These are phyloP conservation scores for Nissolia schottii DNA, from an alignment of 306 rosid genomes.

Conservation along the genomic window DNA sequence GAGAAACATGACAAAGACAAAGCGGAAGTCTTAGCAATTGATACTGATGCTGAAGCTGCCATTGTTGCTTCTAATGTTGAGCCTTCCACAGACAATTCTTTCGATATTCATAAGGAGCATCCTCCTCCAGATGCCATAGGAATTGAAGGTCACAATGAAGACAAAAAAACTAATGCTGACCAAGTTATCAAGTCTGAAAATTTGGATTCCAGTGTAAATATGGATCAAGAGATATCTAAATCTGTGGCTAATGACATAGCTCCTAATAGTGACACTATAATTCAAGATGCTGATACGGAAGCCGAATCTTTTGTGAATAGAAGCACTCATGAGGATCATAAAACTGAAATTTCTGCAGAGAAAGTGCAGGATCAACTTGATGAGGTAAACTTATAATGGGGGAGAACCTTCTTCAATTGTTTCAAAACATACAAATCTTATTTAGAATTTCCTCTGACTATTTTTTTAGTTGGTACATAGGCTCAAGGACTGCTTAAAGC, in stretches of 20 bases:
- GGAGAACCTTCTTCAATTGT: slow-evolving; percentile 11
- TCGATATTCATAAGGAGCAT: slow-evolving; percentile 42
- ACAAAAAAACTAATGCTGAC: slow-evolving; percentile 33
- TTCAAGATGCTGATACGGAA: slow-evolving; percentile 37
- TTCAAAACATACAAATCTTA: not conserved
- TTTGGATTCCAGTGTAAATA: slow-evolving; percentile 30
- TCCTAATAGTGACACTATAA: slow-evolving; percentile 35
- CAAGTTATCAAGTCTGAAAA: slow-evolving; percentile 38
- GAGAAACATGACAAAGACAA: slow-evolving; percentile 34
- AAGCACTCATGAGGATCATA: slow-evolving; percentile 49
- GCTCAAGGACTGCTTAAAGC: slow-evolving; percentile 95
- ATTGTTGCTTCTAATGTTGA: slow-evolving; percentile 42
- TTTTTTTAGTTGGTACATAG: slow-evolving; percentile 62
- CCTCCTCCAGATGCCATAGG: slow-evolving; percentile 33
- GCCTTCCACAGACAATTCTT: slow-evolving; percentile 35
- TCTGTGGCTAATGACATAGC: slow-evolving; percentile 36
- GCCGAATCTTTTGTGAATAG: slow-evolving; percentile 37
- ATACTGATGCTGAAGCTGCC: slow-evolving; percentile 37
- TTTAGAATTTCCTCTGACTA: slow-evolving; percentile 40
- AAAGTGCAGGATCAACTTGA: slow-evolving; percentile 84
- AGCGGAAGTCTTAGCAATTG: slow-evolving; percentile 32
- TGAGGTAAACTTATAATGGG: slow-evolving; percentile 55
- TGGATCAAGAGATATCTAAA: slow-evolving; percentile 43
- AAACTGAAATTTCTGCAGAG: slow-evolving; percentile 41
- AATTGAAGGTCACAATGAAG: slow-evolving; percentile 36